Evolutionary conservation across 805 yeast genomes (phyloP).

Genomic region (Teunomyces panamensis): DNA sequence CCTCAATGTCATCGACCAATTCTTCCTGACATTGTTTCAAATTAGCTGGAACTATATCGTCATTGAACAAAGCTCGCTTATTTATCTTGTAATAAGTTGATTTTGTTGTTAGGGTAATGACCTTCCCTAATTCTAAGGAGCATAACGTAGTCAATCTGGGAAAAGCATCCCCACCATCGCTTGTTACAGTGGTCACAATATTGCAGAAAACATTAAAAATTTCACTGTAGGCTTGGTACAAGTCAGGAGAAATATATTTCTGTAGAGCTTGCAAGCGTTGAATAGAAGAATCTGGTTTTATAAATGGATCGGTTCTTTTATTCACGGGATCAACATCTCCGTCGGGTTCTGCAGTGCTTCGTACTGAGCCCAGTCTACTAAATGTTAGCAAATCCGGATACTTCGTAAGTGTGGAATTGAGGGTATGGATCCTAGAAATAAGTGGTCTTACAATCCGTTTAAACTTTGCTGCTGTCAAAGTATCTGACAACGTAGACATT

Average conservation of each 20-base stretch:
- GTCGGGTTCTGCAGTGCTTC: background rate
- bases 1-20: slow-evolving; percentile 33
- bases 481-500: background rate
- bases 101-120: slow-evolving; percentile 31
- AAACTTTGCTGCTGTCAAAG: slow-evolving; percentile 19
- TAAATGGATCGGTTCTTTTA: background rate
- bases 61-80: slow-evolving; percentile 23
- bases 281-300: slow-evolving; percentile 15
- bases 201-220: slow-evolving; percentile 28
- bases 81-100: slow-evolving; percentile 32
- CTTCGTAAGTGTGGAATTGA: slow-evolving; percentile 26
- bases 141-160: slow-evolving; percentile 22
- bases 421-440: slow-evolving; percentile 31
- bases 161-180: background rate
- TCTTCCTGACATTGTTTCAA: slow-evolving; percentile 19
- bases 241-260: slow-evolving; percentile 25
- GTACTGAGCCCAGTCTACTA: slow-evolving; percentile 6
- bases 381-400: slow-evolving; percentile 22
- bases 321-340: background rate
- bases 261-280: slow-evolving; percentile 24
- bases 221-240: slow-evolving; percentile 27
- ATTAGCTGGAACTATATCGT: slow-evolving; percentile 22
- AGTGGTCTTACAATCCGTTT: slow-evolving; percentile 37
- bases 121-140: slow-evolving; percentile 29
- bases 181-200: slow-evolving; percentile 16